Conservation (phyloP, 2,329 filamentous ascomycete genomes). For the Stachybotrys chartarum region DNA sequence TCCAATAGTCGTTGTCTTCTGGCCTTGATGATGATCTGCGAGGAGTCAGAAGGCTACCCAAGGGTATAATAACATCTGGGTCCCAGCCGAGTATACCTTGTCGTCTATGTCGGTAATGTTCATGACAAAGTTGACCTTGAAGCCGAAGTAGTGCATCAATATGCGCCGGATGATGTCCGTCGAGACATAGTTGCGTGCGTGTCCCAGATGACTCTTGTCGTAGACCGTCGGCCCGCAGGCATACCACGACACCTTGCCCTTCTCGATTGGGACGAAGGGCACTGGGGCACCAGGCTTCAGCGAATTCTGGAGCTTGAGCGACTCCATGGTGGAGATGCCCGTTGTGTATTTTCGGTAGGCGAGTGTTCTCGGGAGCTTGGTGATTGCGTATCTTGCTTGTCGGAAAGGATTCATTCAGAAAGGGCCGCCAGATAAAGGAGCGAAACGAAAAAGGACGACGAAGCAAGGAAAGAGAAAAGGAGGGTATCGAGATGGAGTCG, state of each 20-base stretch:
- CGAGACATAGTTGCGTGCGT: slow-evolving; percentile 85
- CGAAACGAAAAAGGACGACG: slow-evolving; percentile 2
- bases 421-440: background rate
- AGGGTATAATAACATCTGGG: background rate
- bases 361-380: slow-evolving; percentile 2
- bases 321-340: slow-evolving; percentile 33
- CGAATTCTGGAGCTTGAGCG: slow-evolving; percentile 73
- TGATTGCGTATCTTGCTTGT: slow-evolving; percentile 9
- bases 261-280: slow-evolving; percentile 66
- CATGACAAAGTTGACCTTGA: slow-evolving; percentile 81
- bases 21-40: slow-evolving; percentile 52
- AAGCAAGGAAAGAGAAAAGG: slow-evolving; percentile 10
- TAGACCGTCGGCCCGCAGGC: slow-evolving; percentile 84
- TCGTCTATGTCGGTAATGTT: slow-evolving; percentile 85
- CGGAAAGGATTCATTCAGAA: slow-evolving; percentile 29
- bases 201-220: slow-evolving; percentile 73
- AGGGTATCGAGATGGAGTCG: slow-evolving; percentile 6
- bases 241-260: slow-evolving; percentile 74
- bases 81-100: slow-evolving; percentile 39
- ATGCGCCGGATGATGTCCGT: slow-evolving; percentile 85
- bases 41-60: background rate
- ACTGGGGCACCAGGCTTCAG: slow-evolving; percentile 65
- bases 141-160: slow-evolving; percentile 75
- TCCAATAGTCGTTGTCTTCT: slow-evolving; percentile 77
- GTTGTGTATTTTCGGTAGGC: slow-evolving; percentile 26